Conservation (phyloP, 2,329 filamentous ascomycete genomes). For the Sphaerulina vaccinii region DNA sequence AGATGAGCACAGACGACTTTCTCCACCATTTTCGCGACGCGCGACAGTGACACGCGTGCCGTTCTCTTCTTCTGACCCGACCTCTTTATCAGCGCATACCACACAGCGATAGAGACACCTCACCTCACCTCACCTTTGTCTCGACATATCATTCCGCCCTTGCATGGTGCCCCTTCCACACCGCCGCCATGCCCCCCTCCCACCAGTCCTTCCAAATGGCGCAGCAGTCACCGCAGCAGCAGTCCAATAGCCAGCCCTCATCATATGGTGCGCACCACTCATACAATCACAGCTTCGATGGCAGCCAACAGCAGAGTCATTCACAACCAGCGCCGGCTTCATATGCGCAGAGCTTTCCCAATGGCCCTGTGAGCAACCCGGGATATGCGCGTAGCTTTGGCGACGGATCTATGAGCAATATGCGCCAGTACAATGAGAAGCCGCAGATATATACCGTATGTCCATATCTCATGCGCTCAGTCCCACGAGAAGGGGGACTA, state of each 20-base stretch:
- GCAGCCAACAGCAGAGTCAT: slow-evolving; percentile 23
- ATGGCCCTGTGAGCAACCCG: slow-evolving; percentile 39
- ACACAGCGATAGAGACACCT: not conserved
- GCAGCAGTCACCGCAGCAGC: slow-evolving; percentile 23
- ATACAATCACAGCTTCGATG: slow-evolving; percentile 35
- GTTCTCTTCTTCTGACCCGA: not conserved
- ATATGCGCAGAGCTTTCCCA: slow-evolving; percentile 36
- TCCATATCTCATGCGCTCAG: slow-evolving; percentile 2
- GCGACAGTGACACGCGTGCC: too few relatives aligned
- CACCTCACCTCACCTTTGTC: not conserved
- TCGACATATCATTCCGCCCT: too few relatives aligned
- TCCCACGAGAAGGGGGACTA: not conserved
- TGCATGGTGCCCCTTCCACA: slow-evolving; percentile 19
- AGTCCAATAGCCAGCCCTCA: slow-evolving; percentile 23
- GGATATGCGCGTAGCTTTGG: slow-evolving; percentile 40
- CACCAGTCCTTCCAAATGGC: slow-evolving; percentile 27
- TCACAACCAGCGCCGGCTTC: slow-evolving; percentile 24
- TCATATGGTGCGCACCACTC: slow-evolving; percentile 24
- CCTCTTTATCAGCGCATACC: not conserved
- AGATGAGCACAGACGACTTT: too few relatives aligned
- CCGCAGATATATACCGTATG: slow-evolving; percentile 53
- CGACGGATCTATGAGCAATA: slow-evolving; percentile 26
- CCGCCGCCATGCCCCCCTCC: slow-evolving; percentile 33
- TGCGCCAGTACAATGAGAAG: slow-evolving; percentile 35
- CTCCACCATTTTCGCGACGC: too few relatives aligned